Base-by-base conservation (phyloP, 2,329 filamentous ascomycete species). In the Karstenula rhodostoma region DNA sequence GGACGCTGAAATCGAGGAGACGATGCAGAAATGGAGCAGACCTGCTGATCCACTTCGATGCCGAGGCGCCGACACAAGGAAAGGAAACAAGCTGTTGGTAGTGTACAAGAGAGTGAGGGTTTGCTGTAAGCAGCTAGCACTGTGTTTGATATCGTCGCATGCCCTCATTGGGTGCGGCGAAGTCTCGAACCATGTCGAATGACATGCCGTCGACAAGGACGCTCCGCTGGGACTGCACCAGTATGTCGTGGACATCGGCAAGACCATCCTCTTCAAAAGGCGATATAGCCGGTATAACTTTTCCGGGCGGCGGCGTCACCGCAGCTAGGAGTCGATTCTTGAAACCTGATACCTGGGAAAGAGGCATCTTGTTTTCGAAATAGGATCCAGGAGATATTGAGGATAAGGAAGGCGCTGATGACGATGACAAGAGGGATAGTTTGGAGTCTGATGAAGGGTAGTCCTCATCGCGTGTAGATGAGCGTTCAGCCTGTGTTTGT, bases 181-280 rank as follows among this genome's bases (percentile, higher is more conserved):
- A 68, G 57, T 75, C 70, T 48, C 67, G 60, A 5, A 75, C 50
- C 67, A 78, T 73, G 54, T 78, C 75, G 49, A 78, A 77, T 0
- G 73, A 72, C 67, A 77, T 68, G 50, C 75, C 75, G 46, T 78
- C 74, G 25, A 77, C 70, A 12, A 67, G 64, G 15, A 78, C 69
- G 13, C 73, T 62, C 3, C 75, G 72, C 29, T 75, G 72, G 22
- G 72, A 71, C 46, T 78, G 72, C 19, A 76, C 62, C 35, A 70
- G 66, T 1, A 76, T 66, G 50, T 77, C 67, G 53, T 77, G 71
- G 0, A 76, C 72, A 33, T 69, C 71, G 7, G 71, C 57, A 3
- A 77, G 52, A 0, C 73, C 62, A 10, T 51, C 61, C 0, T 71
- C 73, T 56, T 77, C 74, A 60, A 74, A 78, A 1, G 75, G 73